phyloP scores from a whole-genome alignment of 1,284 basidiomycete species.

The Apiotrichum sp. region DNA sequence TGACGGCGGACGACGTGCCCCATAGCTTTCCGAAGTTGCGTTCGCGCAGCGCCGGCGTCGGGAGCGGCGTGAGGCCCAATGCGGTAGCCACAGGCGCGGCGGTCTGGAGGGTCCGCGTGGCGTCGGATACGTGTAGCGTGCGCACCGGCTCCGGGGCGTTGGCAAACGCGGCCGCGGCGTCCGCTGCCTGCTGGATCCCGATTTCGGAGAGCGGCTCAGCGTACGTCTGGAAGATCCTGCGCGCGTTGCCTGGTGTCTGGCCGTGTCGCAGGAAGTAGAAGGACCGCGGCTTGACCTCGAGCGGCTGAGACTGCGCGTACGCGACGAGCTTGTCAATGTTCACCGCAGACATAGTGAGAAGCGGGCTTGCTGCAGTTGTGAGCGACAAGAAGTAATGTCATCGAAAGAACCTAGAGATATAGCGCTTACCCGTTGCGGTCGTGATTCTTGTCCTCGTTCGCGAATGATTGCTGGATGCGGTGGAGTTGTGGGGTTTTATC shows the following conservation, averaged over 20 bases:
- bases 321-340: constrained; percentile 6
- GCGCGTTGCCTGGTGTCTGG: constrained; percentile 9
- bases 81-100: not conserved
- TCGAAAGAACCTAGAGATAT: no score
- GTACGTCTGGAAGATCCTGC: constrained; percentile 10
- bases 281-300: not conserved
- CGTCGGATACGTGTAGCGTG: constrained; percentile 6
- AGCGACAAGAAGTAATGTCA: no score
- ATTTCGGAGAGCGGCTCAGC: constrained; percentile 6
- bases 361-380: no score
- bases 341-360: not conserved
- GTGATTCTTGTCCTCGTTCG: no score
- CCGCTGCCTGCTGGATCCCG: constrained; percentile 3
- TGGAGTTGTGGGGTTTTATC: no score
- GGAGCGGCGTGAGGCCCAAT: not conserved
- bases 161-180: constrained; percentile 1
- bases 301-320: not conserved
- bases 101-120: constrained; percentile 14
- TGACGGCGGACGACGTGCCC: constrained; percentile 7
- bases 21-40: constrained; percentile 9
- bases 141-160: not conserved
- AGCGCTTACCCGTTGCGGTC: no score
- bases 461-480: no score
- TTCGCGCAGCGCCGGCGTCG: constrained; percentile 5
- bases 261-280: constrained; percentile 9